Base-by-base conservation (phyloP, 2,329 filamentous ascomycete genomes). In the Incumbomyces lentus region DNA sequence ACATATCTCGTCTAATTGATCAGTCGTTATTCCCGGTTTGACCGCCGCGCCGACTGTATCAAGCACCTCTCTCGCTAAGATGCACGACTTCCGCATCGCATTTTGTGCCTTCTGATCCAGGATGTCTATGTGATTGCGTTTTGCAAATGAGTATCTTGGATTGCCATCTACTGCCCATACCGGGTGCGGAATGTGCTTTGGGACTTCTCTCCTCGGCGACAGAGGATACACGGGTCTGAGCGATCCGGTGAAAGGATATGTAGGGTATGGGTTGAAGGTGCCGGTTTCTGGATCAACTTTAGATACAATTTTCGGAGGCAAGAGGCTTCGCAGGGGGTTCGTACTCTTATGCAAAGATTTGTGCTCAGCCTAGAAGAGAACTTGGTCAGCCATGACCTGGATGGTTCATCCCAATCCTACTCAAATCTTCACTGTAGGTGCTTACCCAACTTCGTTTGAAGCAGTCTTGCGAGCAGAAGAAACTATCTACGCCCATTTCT, bases 381-480 rank as follows among this genome's bases (percentile, higher is more conserved):
- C 4, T 26, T 8, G 19, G 36, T 52, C 31, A 48, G 41, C 55
- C 18, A 33, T 29, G 38, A 2, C n/a, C 5, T n/a, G 13, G 33
- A 26, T 40, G 8, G 12, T 4, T 18, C 22, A 22, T 49, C 42
- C 32, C 18, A 52, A 47, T 50, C 50, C 48, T 47, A 50, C 53
- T 47, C 43, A 46, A 45, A 54, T 47, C 38, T 54, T 55, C 48
- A 54, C 16, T 35, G 33, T 5, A 4, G 11, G 52, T 57, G 58
- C 78, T 59, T 80, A 96, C 92, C 92, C 92, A 98, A 73, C 88
- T 98, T 67, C 81, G 83, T 75, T 95, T 96, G 71, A 98, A 98
- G 73, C 92, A 98, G 59, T 96, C 92, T 67, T 98, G 92, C 22
- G 88, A 88, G 72, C 92, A 98, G 71, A 96, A 98, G 69, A 81